Base-by-base conservation (phyloP, 345 rosid species). In the Corchorus olitorius region DNA sequence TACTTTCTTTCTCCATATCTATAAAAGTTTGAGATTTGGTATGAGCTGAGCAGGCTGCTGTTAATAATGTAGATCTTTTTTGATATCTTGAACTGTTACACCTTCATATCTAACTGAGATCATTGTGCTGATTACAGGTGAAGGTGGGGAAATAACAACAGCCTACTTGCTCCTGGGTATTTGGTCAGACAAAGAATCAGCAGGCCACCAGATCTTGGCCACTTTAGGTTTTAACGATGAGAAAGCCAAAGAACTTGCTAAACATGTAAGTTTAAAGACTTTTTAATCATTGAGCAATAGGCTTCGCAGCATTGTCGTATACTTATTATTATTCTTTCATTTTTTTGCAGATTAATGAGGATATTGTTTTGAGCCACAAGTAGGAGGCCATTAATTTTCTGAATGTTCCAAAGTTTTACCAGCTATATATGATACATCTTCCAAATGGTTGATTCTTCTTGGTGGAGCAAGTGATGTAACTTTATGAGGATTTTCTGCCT, bases 101-200 rank as follows among this genome's bases (percentile, higher is more conserved):
- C 58, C 15, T 70, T 53, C 39, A 39, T 70, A 49, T 67, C 50
- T 67, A 56, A 41, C 20, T 54, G 17, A 61, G 45, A 67, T 74
- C 37, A 54, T 35, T 74, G 33, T 33, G 14, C 17, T n/a, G 35
- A 70, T 45, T 82, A 79, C 92, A 95, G 99, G 87, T 69, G 88
- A 88, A 41, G 77, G 76, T 79, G 99, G 96, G 68, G 98, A 93
- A 81, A 85, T 95, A 76, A 93, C 97, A 60, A 79, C 98, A 2
- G 81, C 88, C 0, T 87, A 91, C 84, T 58, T 93, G 84, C 89
- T 95, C 66, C 87, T 92, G 49, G 97, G 99, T 63, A 80, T 89
- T 70, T 95, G 99, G 98, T 85, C 90, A 43, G 90, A 95, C 73
- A 81, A 79, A 74, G 89, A 88, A 17, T 93, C 99, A 35, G 99